A percentile compares a stretch with the other conserved stretches of the same genome.
Evolutionary conservation across 352 stramenopile genomes (phyloP).

Genomic region (Phytophthora cryptogea): DNA sequence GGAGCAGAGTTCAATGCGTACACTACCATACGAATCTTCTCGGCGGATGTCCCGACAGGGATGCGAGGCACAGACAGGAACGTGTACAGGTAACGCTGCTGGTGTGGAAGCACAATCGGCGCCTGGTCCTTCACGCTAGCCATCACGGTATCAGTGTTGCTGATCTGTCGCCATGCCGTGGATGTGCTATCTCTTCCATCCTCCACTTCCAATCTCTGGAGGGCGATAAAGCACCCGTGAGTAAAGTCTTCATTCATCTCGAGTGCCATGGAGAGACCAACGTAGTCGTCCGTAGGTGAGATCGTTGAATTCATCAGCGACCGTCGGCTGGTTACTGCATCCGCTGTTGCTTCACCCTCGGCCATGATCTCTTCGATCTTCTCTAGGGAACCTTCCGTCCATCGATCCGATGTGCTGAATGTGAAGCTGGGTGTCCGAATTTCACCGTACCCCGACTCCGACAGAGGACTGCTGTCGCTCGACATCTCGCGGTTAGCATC

Average conservation of each 20-base stretch:
- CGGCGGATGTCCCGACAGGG: slow-evolving; percentile 51
- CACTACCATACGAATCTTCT: slow-evolving; percentile 80
- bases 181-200: slow-evolving; percentile 32
- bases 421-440: slow-evolving; percentile 81
- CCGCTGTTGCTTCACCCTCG: slow-evolving; percentile 33
- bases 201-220: slow-evolving; percentile 62
- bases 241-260: slow-evolving; percentile 82
- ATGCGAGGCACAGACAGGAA: slow-evolving; percentile 86
- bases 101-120: slow-evolving; percentile 21
- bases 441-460: slow-evolving; percentile 68
- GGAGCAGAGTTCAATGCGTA: slow-evolving; percentile 57
- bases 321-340: slow-evolving; percentile 25
- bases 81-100: slow-evolving; percentile 70
- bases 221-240: slow-evolving; percentile 79
- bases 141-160: slow-evolving; percentile 82
- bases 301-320: slow-evolving; percentile 40
- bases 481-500: slow-evolving; percentile 51
- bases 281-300: slow-evolving; percentile 57
- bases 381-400: slow-evolving; percentile 49
- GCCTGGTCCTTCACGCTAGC: slow-evolving; percentile 58
- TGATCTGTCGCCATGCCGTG: slow-evolving; percentile 72
- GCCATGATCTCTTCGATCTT: slow-evolving; percentile 53
- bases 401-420: slow-evolving; percentile 71
- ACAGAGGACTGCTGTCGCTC: slow-evolving; percentile 56
- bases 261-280: slow-evolving; percentile 82